Base-by-base conservation (phyloP, 2,329 filamentous ascomycete species). In the Colletotrichum gloeosporioides region DNA sequence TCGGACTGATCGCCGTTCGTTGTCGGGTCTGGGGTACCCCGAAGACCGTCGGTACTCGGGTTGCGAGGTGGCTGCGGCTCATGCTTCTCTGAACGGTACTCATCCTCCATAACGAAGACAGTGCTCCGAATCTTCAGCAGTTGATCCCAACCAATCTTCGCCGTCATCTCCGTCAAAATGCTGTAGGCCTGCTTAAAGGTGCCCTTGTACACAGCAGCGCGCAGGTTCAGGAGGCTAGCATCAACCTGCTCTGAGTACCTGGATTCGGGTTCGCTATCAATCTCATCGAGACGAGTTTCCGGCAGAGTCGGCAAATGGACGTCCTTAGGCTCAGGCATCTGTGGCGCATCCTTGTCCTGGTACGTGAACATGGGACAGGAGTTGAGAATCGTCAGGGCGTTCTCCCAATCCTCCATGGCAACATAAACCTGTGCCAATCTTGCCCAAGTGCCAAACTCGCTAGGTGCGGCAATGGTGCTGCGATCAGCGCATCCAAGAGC, bases 331-430 rank as follows among this genome's bases (percentile, higher is more conserved):
- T 98, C 96, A 2, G 97, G 97, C 94, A 99, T 96, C 76, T 97
- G 87, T 5, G 97, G 97, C 8, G 96, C 94, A 83, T 99, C 97
- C 85, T 98, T 99, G 86, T 99, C 97, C 85, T 99, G 97, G 85
- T 99, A 99, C 8, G 97, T 99, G 85, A 99, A 99, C 97, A 99
- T 99, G 10, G 97, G 97, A 84, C 97, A 99, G 22, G 97, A 99
- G 86, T 99, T 99, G 69, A 99, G 90, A 6, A 97, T 99, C 7
- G 98, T 93, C 29, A 99, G 90, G 1, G 97, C 97, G 79, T 99
- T 92, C 82, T 99, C 97, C 96, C 97, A 99, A 82, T 98, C 95
- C 83, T 99, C 97, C 86, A 98, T 92, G 66, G 94, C 92, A 71
- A 99, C 95, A 80, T 99, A 99, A 36, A 99, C 94, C 83, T 99